Evolutionary conservation across 306 rosid species (phyloP).

Genomic region (Biancaea sappan): DNA sequence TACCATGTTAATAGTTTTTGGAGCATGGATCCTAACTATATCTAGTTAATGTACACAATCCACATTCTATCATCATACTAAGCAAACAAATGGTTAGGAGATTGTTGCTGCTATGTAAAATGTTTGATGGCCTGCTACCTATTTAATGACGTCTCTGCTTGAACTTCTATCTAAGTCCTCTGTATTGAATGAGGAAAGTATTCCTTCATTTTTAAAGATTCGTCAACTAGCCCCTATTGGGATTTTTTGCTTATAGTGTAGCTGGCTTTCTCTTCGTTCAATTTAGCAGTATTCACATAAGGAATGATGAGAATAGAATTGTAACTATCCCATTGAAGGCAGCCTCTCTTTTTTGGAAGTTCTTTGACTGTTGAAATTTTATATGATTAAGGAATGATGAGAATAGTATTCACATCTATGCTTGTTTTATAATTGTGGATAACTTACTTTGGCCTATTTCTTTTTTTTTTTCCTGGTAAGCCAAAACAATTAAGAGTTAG

Average conservation of each 20-base stretch:
- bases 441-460: too few species aligned
- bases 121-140: conserved; percentile 24
- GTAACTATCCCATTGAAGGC: too few species aligned
- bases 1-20: too few species aligned
- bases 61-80: not conserved
- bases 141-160: conserved; percentile 2
- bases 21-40: not conserved
- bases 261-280: conserved; percentile 10
- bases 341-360: conserved; percentile 7
- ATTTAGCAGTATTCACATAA: conserved; percentile 14
- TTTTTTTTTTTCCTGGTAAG: too few species aligned
- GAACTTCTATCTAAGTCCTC: not conserved
- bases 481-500: too few species aligned
- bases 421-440: too few species aligned
- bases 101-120: too few species aligned
- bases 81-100: conserved; percentile 1
- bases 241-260: conserved; percentile 2
- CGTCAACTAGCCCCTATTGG: conserved; percentile 26
- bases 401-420: too few species aligned
- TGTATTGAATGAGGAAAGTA: not conserved
- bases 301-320: conserved; percentile 14
- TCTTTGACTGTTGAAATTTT: conserved; percentile 11
- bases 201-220: too few species aligned
- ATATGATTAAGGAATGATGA: not conserved
- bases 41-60: not conserved